A percentile compares a stretch with the other conserved stretches of the same genome.
Evolutionary conservation across 225 moss, liverwort and hornwort genomes (phyloP).

Genomic region (Asterella californica): DNA sequence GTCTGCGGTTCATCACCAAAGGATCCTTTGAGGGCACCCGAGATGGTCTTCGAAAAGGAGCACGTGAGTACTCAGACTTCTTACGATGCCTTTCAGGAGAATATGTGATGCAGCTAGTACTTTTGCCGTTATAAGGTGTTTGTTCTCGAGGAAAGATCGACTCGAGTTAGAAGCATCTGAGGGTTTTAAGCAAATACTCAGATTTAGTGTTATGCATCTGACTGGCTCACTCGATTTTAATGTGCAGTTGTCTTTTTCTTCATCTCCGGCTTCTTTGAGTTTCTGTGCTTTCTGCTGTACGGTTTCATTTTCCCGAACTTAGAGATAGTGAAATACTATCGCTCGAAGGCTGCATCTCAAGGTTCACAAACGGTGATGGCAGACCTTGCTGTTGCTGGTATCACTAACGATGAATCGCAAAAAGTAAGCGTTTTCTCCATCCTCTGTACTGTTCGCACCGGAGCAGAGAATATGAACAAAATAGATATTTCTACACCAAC

Average conservation of each 20-base stretch:
- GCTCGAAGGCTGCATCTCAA: constrained; percentile 68
- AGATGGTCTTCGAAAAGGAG: constrained; percentile 70
- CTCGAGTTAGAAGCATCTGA: not conserved
- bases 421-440: constrained; percentile 23
- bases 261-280: constrained; percentile 71
- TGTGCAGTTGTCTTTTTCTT: constrained; percentile 88
- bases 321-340: constrained; percentile 69
- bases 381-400: constrained; percentile 60
- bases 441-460: not conserved
- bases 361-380: constrained; percentile 77
- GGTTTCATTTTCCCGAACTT: constrained; percentile 65
- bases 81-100: not conserved
- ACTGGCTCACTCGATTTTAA: not conserved
- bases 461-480: too few relatives aligned
- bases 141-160: not conserved
- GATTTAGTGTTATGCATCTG: not conserved
- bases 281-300: constrained; percentile 69
- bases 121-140: not conserved
- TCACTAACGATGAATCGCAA: constrained; percentile 9
- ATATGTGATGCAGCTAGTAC: not conserved
- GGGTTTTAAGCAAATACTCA: not conserved
- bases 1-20: constrained; percentile 73
- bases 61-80: constrained; percentile 44
- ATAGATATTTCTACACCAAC: too few relatives aligned
- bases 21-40: constrained; percentile 53